Base-by-base conservation (phyloP, 2,329 filamentous ascomycete genomes). In the Fusarium solani-melongenae region DNA sequence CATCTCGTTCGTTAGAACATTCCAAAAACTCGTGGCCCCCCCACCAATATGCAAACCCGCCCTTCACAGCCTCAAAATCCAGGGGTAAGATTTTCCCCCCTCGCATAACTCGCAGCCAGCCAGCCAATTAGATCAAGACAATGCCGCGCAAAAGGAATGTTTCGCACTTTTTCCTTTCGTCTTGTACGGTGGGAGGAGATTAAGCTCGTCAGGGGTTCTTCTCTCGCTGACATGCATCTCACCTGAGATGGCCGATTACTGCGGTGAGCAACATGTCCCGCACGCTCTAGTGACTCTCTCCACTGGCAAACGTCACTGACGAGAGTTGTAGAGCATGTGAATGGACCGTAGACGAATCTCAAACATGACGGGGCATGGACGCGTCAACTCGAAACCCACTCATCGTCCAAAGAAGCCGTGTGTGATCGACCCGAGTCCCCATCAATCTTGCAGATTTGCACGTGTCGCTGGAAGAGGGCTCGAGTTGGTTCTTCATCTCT, bases 311-410 rank as follows among this genome's bases (percentile, higher is more conserved):
- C 41, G 51, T 59, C 29, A 62, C 46, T 24, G 33, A 29, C 10
- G 29, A 49, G 33, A 22, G 22, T 36, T 6, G 15, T 5, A n/a
- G 44, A 17, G 24, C 49, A 51, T 64, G 51, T 64, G 34, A 73
- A 51, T 73, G 70, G 60, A 38, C 59, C 66, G 51, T 55, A 38
- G 46, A 58, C n/a, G 49, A 67, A 65, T 64, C 71, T 73, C 61
- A 71, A 73, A 73, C 71, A 62, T 68, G 33, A 31, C 2, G 63
- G 70, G 63, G 70, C 56, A 67, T 73, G 61, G 51, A 74, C 71
- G 71, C 71, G 71, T 73, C 71, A 73, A 73, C 71, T 69, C 53
- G 53, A 71, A 73, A 66, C 71, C 70, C 63, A 67, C 70, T 59
- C 39, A 14, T 38, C 24, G 31, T 63, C 57, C 27, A 34, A 53